Evolutionary conservation across 805 yeast genomes (phyloP), one percentile per base, ranked within the genome.

Genomic region (Sugiyamaella chiloensis): DNA sequence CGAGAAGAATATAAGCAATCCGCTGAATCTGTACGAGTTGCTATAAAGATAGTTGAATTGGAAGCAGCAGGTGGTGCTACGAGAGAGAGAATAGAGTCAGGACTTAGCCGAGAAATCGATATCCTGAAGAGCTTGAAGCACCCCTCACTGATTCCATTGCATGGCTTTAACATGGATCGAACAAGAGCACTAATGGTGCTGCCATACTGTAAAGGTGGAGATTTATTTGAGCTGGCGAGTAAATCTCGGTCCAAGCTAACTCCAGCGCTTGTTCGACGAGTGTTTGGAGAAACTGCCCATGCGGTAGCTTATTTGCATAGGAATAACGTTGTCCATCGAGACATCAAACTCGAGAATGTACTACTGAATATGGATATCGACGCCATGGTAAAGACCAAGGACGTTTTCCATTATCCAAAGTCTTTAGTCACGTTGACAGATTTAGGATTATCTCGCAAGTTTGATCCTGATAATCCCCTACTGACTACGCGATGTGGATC

Each of bases 401-500:
- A 44, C 35, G 56, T 57, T 2, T 43, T 40, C 24, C 39, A 52
- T 12, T 53, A 42, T 40, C 60, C 60, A 46, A 50, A 16, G 5
- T 20, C 35, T 14, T 24, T 81, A 14, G 79, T 81, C 1, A 81
- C 80, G 12, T 64, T 89, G 26, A 83, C 95, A 0, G 99, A 93
- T 70, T 84, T 93, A 66, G 99, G 99, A 0, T 74, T 93, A 23
- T 83, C 96, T 8, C 82, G 88, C 57, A 70, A 73, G 42, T 75
- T 91, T 20, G 80, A 76, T 42, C 76, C 79, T 1, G 73, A 70
- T 1, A 71, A 78, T 54, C 85, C 88, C 21, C 57, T 83, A 48
- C 72, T 95, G 21, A 76, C 86, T 2, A 91, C 98, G 1, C 69
- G 98, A 52, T 93, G 99, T 65, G 99, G 99, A 0, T 87, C 96